Conservation (phyloP, 345 rosid species). For the Acer negundo region DNA sequence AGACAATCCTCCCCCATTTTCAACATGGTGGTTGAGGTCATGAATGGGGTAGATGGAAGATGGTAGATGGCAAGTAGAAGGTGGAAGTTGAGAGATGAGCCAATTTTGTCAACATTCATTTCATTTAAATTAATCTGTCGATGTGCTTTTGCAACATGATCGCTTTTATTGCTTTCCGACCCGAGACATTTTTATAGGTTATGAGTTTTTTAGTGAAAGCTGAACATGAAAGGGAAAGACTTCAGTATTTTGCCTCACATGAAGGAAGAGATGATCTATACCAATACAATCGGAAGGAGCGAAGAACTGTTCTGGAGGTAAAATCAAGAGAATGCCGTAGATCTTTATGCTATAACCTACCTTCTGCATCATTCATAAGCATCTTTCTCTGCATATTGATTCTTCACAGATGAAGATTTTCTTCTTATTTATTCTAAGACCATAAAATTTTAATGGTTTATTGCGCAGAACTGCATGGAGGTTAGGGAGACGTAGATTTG, state of each 20-base stretch:
- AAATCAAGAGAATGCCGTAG: constrained; percentile 18
- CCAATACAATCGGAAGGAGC: constrained; percentile 90
- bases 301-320: constrained; percentile 92
- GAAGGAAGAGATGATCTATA: constrained; percentile 96
- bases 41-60: too few relatives aligned
- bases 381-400: neutral
- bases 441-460: neutral
- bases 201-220: constrained; percentile 88
- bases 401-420: neutral
- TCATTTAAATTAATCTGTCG: neutral
- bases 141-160: neutral
- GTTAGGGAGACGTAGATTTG: neutral
- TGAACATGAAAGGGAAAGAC: constrained; percentile 82
- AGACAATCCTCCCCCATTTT: too few relatives aligned
- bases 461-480: neutral
- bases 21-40: too few relatives aligned
- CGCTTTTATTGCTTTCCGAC: neutral
- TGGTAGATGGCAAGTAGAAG: too few relatives aligned
- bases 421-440: neutral
- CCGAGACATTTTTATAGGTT: constrained; percentile 46
- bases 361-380: neutral
- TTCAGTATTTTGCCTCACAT: constrained; percentile 80
- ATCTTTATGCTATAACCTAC: constrained; percentile 1
- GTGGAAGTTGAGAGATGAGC: too few relatives aligned
- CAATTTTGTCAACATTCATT: too few relatives aligned